phyloP scores from a whole-genome alignment of 1,139 yeast genomes.

The Blastobotrys illinoisensis region DNA sequence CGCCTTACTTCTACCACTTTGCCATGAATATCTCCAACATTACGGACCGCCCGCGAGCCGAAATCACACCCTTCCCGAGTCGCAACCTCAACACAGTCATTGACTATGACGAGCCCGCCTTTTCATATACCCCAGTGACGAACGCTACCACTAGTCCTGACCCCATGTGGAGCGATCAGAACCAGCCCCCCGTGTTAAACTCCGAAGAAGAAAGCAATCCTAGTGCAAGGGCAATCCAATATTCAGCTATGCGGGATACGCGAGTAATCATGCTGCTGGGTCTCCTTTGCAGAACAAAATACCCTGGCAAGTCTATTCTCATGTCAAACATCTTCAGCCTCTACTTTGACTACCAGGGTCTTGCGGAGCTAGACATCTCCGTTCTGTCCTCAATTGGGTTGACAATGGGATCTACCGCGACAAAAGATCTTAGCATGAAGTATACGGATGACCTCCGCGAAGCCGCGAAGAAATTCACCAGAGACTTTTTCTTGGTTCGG shows the following conservation, averaged over 20 bases:
- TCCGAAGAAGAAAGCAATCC: neutral
- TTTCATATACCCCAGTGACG: neutral
- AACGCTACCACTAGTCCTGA: neutral
- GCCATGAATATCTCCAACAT: neutral
- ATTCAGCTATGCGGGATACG: neutral
- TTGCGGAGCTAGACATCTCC: neutral
- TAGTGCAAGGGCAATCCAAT: neutral
- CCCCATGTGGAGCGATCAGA: neutral
- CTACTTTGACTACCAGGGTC: neutral
- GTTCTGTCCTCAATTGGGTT: neutral
- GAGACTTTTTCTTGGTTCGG: neutral
- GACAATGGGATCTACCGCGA: neutral
- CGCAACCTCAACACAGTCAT: neutral
- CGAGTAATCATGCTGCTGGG: neutral
- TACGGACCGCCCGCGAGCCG: neutral
- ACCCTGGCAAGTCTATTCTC: neutral
- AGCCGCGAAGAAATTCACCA: neutral
- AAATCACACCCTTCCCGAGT: neutral
- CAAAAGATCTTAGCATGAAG: neutral
- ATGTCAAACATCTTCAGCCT: neutral
- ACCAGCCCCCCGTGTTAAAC: neutral
- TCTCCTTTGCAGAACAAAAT: neutral
- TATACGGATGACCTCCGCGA: neutral
- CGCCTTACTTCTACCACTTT: conserved; percentile 1
- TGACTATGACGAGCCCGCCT: neutral